Conservation (phyloP, 225 moss, liverwort and hornwort genomes). For the Polytrichum formosum region DNA sequence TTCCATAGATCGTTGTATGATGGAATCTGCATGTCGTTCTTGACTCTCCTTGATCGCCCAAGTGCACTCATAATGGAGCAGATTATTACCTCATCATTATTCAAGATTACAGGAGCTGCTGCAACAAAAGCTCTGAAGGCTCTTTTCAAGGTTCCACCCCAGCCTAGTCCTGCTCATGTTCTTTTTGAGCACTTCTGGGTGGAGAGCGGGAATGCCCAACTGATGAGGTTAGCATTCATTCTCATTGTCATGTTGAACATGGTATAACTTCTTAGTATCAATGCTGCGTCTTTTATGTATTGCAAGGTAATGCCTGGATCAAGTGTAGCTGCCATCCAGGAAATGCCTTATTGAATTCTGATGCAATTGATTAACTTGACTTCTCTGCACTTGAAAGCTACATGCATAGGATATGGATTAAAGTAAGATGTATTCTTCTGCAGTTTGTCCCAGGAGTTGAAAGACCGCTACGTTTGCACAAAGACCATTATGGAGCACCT, state of each 20-base stretch:
- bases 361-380: too few relatives aligned
- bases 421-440: not conserved
- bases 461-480: constrained; percentile 80
- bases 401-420: too few relatives aligned
- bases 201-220: constrained; percentile 65
- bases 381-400: too few relatives aligned
- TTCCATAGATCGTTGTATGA: constrained; percentile 90
- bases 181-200: constrained; percentile 96
- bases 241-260: not conserved
- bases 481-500: constrained; percentile 83
- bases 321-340: too few relatives aligned
- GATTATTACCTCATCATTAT: constrained; percentile 65
- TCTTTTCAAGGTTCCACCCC: constrained; percentile 78
- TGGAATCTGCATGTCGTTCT: constrained; percentile 95
- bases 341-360: too few relatives aligned
- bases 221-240: constrained; percentile 37
- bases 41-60: constrained; percentile 87
- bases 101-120: constrained; percentile 61
- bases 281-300: too few relatives aligned
- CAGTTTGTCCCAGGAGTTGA: constrained; percentile 60
- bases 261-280: too few relatives aligned
- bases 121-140: constrained; percentile 70
- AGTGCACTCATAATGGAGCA: constrained; percentile 86
- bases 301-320: too few relatives aligned
- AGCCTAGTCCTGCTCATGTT: constrained; percentile 79